Conservation (phyloP, 148 eudicot genomes). For the Silene conica region DNA sequence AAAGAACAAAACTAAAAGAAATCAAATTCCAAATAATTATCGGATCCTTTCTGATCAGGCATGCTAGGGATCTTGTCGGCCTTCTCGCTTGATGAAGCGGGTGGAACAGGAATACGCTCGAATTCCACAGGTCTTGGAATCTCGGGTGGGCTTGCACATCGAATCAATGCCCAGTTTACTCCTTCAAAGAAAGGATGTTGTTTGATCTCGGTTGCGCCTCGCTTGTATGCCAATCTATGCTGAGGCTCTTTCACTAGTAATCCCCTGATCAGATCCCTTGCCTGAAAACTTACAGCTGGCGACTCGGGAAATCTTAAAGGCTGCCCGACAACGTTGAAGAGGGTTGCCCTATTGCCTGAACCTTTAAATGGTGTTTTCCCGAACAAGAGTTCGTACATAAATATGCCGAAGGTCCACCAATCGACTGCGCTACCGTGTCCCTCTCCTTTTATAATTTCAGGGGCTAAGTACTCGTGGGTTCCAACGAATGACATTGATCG, state of each 20-base stretch:
- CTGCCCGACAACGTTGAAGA: conserved; percentile 85
- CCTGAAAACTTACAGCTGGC: conserved; percentile 80
- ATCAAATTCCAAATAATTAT: conserved; percentile 90
- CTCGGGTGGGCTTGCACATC: conserved; percentile 91
- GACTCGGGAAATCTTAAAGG: conserved; percentile 77
- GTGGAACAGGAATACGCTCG: conserved; percentile 45
- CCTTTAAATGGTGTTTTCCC: conserved; percentile 97
- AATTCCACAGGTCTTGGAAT: conserved; percentile 71
- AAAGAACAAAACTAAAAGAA: conserved; percentile 47
- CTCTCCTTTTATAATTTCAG: conserved; percentile 87
- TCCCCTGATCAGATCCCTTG: conserved; percentile 79
- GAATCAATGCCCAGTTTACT: conserved; percentile 90
- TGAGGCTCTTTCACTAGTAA: conserved; percentile 89
- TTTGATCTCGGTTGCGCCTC: conserved; percentile 93
- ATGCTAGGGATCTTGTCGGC: conserved; percentile 26
- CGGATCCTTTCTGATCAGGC: conserved; percentile 53
- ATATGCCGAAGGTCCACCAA: conserved; percentile 97
- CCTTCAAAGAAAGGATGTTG: conserved; percentile 98
- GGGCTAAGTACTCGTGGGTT: conserved; percentile 90
- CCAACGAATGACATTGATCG: conserved; percentile 97
- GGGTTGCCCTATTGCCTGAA: conserved; percentile 77
- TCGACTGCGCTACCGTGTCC: conserved; percentile 98
- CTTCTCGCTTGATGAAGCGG: conserved; percentile 45
- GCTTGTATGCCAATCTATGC: conserved; percentile 73
- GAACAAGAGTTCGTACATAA: conserved; percentile 71